Conservation (phyloP, 805 yeast genomes). For the Nakazawaea ishiwadae region DNA sequence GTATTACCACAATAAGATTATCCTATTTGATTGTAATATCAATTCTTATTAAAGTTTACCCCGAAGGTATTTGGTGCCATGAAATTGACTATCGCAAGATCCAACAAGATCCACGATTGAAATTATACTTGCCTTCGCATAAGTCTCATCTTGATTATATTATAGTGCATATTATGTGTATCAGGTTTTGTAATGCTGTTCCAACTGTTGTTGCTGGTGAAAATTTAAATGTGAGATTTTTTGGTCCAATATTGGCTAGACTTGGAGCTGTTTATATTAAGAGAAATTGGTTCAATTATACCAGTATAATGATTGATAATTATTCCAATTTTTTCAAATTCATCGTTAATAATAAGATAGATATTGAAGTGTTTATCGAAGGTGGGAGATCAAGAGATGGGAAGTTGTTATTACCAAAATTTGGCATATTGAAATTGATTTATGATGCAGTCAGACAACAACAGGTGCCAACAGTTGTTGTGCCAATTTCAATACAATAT, state of each 20-base stretch:
- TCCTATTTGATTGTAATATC: slow-evolving; percentile 8
- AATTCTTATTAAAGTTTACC: slow-evolving; percentile 5
- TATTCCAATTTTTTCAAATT: slow-evolving; percentile 45
- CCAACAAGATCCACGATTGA: background rate
- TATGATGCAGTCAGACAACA: slow-evolving; percentile 42
- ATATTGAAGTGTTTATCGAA: slow-evolving; percentile 58
- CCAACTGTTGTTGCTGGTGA: slow-evolving; percentile 67
- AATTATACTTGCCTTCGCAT: slow-evolving; percentile 51
- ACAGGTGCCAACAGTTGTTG: slow-evolving; percentile 25
- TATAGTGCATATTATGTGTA: slow-evolving; percentile 47
- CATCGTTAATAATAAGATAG: slow-evolving; percentile 40
- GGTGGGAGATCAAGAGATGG: slow-evolving; percentile 68
- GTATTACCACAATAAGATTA: slow-evolving; percentile 1
- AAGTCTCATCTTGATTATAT: slow-evolving; percentile 61
- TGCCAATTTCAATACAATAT: slow-evolving; percentile 55
- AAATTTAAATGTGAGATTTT: slow-evolving; percentile 53
- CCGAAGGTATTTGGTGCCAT: slow-evolving; percentile 11
- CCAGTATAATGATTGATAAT: slow-evolving; percentile 33
- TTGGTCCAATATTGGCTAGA: slow-evolving; percentile 44
- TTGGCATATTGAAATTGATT: slow-evolving; percentile 53
- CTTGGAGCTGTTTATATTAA: slow-evolving; percentile 57
- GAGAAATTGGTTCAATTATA: slow-evolving; percentile 35
- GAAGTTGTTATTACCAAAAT: slow-evolving; percentile 57
- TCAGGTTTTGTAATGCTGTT: slow-evolving; percentile 46
- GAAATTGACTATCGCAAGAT: background rate